Evolutionary conservation across 805 yeast genomes (phyloP).

Genomic region (Schwanniomyces vanrijiae): DNA sequence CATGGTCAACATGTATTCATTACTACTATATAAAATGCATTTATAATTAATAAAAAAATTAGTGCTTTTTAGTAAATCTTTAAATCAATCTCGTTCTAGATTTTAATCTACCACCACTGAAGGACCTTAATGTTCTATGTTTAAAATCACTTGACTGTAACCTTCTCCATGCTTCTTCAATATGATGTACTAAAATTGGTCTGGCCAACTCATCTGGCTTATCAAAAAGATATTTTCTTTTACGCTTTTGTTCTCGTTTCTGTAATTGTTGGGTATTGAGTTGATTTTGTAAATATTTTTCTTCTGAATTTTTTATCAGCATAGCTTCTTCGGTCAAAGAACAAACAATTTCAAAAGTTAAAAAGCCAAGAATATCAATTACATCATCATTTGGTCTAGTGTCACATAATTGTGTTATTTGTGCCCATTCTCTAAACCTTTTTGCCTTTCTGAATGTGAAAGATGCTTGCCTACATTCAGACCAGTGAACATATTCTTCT

Average conservation of each 20-base stretch:
- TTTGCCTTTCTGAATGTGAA: constrained; percentile 94
- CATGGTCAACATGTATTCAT: not conserved
- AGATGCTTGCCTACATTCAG: constrained; percentile 96
- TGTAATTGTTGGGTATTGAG: constrained; percentile 31
- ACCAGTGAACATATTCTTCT: constrained; percentile 98
- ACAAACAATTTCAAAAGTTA: constrained; percentile 96
- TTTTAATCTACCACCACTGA: constrained; percentile 65
- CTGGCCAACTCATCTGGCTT: constrained; percentile 82
- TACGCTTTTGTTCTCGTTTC: constrained; percentile 27
- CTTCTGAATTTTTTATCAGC: constrained; percentile 70
- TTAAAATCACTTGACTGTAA: constrained; percentile 59
- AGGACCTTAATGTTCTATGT: constrained; percentile 66
- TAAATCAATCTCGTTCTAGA: constrained; percentile 53
- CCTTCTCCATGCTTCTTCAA: constrained; percentile 86
- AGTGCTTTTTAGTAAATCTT: not conserved
- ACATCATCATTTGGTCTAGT: constrained; percentile 95
- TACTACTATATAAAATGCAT: not conserved
- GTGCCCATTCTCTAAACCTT: constrained; percentile 96
- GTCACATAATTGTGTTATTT: constrained; percentile 78
- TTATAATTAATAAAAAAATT: constrained; percentile 1
- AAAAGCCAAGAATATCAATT: constrained; percentile 89
- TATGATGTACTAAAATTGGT: constrained; percentile 77
- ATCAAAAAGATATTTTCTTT: constrained; percentile 67
- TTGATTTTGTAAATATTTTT: constrained; percentile 40
- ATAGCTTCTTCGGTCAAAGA: constrained; percentile 90